phyloP scores from a whole-genome alignment of 345 rosid genomes.

The Eucalyptus tenuipes region DNA sequence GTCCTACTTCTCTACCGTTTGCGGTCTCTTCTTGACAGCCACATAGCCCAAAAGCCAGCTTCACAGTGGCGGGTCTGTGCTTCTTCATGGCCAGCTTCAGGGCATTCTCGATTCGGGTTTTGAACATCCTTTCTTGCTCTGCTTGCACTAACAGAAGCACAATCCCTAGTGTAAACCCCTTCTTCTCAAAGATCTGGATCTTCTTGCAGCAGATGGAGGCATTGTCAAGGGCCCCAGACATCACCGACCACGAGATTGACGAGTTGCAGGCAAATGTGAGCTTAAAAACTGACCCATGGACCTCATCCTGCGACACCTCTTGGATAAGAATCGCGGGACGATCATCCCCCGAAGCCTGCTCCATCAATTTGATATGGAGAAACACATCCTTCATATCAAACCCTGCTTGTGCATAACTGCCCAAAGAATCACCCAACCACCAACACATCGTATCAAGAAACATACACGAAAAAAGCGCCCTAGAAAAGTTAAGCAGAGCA shows the following conservation, averaged over 20 bases:
- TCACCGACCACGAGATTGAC: conserved; percentile 61
- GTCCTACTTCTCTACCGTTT: conserved; percentile 45
- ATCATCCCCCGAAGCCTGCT: conserved; percentile 79
- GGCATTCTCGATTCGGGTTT: conserved; percentile 55
- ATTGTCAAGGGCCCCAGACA: conserved; percentile 69
- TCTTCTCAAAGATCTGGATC: conserved; percentile 91
- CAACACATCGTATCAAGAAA: conserved; percentile 2
- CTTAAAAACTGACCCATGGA: conserved; percentile 43
- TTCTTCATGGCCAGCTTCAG: conserved; percentile 60
- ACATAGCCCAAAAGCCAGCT: conserved; percentile 91
- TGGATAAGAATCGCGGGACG: conserved; percentile 69
- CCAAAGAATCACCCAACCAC: neutral
- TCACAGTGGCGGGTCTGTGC: conserved; percentile 50
- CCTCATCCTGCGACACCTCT: conserved; percentile 47
- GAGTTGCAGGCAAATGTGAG: conserved; percentile 81
- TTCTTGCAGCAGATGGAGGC: conserved; percentile 79
- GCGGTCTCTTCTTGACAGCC: conserved; percentile 90
- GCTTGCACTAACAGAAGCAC: conserved; percentile 50
- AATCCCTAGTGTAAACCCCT: conserved; percentile 76
- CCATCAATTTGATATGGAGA: conserved; percentile 84
- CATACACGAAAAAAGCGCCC: neutral
- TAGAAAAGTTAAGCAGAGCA: neutral
- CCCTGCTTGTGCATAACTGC: conserved; percentile 83
- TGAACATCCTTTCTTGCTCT: conserved; percentile 50
- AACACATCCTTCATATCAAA: conserved; percentile 94